Evolutionary conservation across 169 alveolate species (phyloP), one percentile per base, ranked within the genome.

Genomic region (Cryptosporidium sp.): DNA sequence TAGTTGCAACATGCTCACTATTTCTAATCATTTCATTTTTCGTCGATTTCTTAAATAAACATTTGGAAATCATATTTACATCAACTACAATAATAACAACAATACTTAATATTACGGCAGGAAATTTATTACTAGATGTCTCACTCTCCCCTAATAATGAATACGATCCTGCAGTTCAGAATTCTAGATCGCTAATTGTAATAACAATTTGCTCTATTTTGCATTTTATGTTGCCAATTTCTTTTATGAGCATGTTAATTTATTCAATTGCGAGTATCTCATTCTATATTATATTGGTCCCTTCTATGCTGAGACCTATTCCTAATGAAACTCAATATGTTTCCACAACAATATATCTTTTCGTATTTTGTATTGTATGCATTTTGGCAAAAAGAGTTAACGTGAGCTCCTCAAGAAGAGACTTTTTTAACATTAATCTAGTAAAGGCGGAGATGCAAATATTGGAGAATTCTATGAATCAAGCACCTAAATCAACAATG

Each of bases 281-380:
- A 45, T 62, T 31, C 35, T 80, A 80, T 80, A 80, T 80, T 62
- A 80, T 80, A 62, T 80, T 80, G 89, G 89, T 80, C 39, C 89
- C 89, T 8, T 80, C 89, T 58, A 80, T 80, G 73, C 48, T 80
- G 62, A 41, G 39, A 1, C 89, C 89, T 26, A 80, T 80, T 43
- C 74, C 89, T 12, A 80, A 80, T 65, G 89, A 80, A 65, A 59
- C 89, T 21, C 69, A 62, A 80, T 80, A 80, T 43, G 68, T 80
- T 31, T 80, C 89, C 23, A 80, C 89, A 23, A 50, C 62, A 0
- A 80, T 80, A 21, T 80, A 80, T 67, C 67, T 80, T 18, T 29
- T 80, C 62, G 75, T 80, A 41, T 80, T 80, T 29, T 80, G 69
- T 62, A 41, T 80, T 5, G 89, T 80, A 31, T 80, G 89, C 43